A percentile compares a stretch with the other conserved stretches of the same genome.
phyloP scores from a whole-genome alignment of 129 eudicot species.

The Helianthus annuus region DNA sequence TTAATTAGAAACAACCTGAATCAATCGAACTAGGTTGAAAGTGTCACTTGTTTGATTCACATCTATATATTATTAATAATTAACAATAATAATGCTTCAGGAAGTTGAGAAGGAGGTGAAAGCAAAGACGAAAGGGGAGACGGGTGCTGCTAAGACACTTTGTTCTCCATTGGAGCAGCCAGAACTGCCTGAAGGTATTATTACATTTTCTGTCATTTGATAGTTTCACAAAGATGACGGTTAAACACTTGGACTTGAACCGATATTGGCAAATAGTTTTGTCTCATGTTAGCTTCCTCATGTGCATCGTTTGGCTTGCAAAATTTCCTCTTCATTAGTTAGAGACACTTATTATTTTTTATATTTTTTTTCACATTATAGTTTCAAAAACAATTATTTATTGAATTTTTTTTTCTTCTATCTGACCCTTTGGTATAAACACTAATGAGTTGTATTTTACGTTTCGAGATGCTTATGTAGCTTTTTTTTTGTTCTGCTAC shows the following conservation, averaged over 20 bases:
- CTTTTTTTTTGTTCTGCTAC: slow-evolving; percentile 4
- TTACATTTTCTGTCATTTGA: slow-evolving; percentile 7
- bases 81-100: slow-evolving; percentile 41
- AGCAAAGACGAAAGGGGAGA: slow-evolving; percentile 66
- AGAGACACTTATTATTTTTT: neutral
- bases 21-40: too few relatives aligned
- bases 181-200: slow-evolving; percentile 62
- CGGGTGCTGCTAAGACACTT: slow-evolving; percentile 65
- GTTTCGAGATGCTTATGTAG: neutral
- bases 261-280: too few relatives aligned
- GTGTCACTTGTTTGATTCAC: neutral
- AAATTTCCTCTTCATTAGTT: neutral
- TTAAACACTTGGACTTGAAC: neutral
- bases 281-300: neutral
- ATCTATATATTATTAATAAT: neutral
- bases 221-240: neutral
- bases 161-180: slow-evolving; percentile 78
- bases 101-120: slow-evolving; percentile 81
- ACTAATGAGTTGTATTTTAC: neutral
- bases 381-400: too few relatives aligned
- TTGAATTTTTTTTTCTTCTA: neutral
- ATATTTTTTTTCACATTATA: too few relatives aligned
- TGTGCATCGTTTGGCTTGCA: neutral
- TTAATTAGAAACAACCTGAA: neutral
- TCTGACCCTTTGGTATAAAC: neutral